Evolutionary conservation across 345 rosid genomes (phyloP).

Genomic region (Acer negundo): DNA sequence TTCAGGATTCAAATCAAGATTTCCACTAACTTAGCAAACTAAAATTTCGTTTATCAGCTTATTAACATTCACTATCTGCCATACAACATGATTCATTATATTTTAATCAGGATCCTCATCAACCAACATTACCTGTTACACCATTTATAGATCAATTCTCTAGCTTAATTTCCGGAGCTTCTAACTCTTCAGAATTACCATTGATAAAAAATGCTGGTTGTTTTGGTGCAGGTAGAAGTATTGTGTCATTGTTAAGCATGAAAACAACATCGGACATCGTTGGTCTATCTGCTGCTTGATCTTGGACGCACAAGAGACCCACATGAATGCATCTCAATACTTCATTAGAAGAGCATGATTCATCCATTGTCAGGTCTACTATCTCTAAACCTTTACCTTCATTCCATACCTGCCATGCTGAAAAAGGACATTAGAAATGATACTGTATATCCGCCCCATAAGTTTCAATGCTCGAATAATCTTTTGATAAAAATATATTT

Average conservation of each 20-base stretch:
- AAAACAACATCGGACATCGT: constrained; percentile 24
- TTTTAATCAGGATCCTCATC: too few species aligned
- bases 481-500: too few species aligned
- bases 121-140: constrained; percentile 6
- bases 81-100: too few species aligned
- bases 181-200: background rate
- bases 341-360: too few species aligned
- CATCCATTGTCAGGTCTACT: too few species aligned
- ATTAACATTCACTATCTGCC: too few species aligned
- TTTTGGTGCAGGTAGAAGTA: constrained; percentile 18
- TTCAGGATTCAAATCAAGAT: too few species aligned
- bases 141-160: background rate
- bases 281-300: constrained; percentile 23
- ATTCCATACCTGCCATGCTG: too few species aligned
- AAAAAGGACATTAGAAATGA: background rate
- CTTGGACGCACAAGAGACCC: constrained; percentile 14
- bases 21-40: too few species aligned
- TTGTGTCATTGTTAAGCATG: constrained; percentile 13
- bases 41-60: too few species aligned
- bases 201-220: background rate
- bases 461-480: background rate
- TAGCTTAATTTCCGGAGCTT: background rate
- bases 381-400: too few species aligned
- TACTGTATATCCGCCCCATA: background rate
- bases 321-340: too few species aligned